A percentile compares a stretch with the other conserved stretches of the same genome.
Conservation (phyloP, 805 yeast species). For the Peterozyma toletana region DNA sequence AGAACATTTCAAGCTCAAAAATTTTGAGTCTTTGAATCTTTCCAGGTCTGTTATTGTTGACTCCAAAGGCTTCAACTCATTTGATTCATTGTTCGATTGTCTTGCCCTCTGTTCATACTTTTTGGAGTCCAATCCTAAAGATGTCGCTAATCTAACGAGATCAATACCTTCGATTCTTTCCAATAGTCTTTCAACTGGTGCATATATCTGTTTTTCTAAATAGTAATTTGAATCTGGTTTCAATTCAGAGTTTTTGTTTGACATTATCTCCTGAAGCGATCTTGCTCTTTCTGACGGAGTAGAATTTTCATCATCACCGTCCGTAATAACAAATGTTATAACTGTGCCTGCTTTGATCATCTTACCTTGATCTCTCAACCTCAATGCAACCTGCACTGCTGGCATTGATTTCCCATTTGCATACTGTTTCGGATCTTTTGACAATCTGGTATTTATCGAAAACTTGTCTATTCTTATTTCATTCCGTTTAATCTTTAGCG, state of each 20-base stretch:
- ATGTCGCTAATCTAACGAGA: slow-evolving; percentile 64
- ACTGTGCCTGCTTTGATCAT: slow-evolving; percentile 85
- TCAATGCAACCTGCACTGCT: slow-evolving; percentile 79
- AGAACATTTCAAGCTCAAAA: slow-evolving; percentile 49
- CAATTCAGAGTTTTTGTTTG: slow-evolving; percentile 33
- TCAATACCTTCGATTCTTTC: slow-evolving; percentile 86
- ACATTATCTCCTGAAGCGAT: slow-evolving; percentile 66
- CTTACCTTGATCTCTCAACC: slow-evolving; percentile 77
- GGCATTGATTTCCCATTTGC: slow-evolving; percentile 82
- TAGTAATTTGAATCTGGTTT: slow-evolving; percentile 74
- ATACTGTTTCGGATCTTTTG: slow-evolving; percentile 83
- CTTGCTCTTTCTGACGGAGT: slow-evolving; percentile 76
- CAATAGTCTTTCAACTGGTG: slow-evolving; percentile 83
- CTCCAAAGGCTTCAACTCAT: slow-evolving; percentile 65
- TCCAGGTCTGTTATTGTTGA: slow-evolving; percentile 76
- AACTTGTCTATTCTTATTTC: slow-evolving; percentile 60
- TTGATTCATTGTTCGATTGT: slow-evolving; percentile 22
- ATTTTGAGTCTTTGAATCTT: slow-evolving; percentile 62
- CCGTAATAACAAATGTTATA: slow-evolving; percentile 76
- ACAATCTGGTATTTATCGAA: slow-evolving; percentile 78
- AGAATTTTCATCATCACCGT: slow-evolving; percentile 27
- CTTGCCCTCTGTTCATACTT: slow-evolving; percentile 44
- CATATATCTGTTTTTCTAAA: slow-evolving; percentile 80
- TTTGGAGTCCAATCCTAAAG: slow-evolving; percentile 71
- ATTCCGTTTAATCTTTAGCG: slow-evolving; percentile 48